Base-by-base conservation (phyloP, 179 eudicot species). In the Silene vulgaris region DNA sequence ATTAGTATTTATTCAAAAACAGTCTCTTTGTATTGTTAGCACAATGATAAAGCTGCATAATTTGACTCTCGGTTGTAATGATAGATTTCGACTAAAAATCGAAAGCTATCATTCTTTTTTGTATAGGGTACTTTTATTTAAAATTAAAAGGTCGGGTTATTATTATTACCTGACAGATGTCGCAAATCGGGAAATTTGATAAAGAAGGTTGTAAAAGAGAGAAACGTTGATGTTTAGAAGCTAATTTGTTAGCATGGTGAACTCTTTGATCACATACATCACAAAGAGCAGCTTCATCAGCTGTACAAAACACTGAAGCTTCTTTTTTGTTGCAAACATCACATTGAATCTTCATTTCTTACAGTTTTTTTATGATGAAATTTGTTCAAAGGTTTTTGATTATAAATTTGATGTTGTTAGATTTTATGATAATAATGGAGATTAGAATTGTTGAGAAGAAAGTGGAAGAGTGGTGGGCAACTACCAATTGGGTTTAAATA, bases 241-340 rank as follows among this genome's bases (percentile, higher is more conserved):
- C 97, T 43, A 91, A 92, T 69, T 88, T 89, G 79, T 93, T 93
- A 72, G 96, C 98, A 75, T 91, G 90, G 74, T 93, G 98, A 75
- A 93, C 95, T 63, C 87, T 84, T 69, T 80, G 85, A 84, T 93
- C 98, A 82, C 98, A 93, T 73, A 74, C 86, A 85, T 78, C 77
- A 84, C 98, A 93, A 20, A 93, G 88, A 75, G 93, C 90, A 45
- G 98, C 98, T 74, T 93, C 97, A 80, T 93, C 98, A 19, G 98
- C 97, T 0, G 85, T 64, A 80, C 98, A 93, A 73, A 74, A 91
- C 2, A 93, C 84, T 1, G 87, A 74, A 8, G 98, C 97, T 74
- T 88, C 95, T 9, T 86, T 80, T 73, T 85, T 85, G 69, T 75
- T 79, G 40, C 97, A 91, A n/a, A 90, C 97, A 80, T 91, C 98